Evolutionary conservation across 1,139 yeast genomes (phyloP), one percentile per base, ranked within the genome.

Genomic region (Yamadazyma taylorii): DNA sequence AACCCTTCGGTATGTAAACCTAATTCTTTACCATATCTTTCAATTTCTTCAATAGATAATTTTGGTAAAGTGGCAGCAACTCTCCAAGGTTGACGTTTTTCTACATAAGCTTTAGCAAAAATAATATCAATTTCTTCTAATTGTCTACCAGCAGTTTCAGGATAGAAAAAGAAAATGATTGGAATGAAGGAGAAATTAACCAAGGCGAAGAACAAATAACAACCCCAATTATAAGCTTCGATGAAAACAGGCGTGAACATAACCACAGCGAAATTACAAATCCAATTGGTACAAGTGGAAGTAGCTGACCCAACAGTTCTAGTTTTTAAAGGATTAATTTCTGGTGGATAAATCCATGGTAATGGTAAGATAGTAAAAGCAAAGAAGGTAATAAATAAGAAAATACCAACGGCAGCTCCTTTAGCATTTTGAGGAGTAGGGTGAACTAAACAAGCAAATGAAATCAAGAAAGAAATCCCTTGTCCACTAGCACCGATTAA

Each of bases 321-420:
- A 32, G 79, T 73, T 54, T 75, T 69, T 56, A 77, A 68, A n/a
- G 85, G 82, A 52, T 78, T 72, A 41, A 79, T 74, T 59, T 79
- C 85, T 32, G 83, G 79, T 37, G 81, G 81, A 59, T 78, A 77
- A 37, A 79, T 64, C 73, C 80, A 75, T 47, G 80, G 78, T 59
- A 77, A 67, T 30, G 79, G 81, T 43, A 77, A 67, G 60, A 76
- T 73, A 32, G 80, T 77, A 54, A 75, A 67, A 3, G 80, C 81
- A 47, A 77, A 76, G 64, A 75, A 74, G 31, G 66, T 54, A 52
- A 75, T 75, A 52, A 75, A 77, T 35, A 74, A 63, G 64, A 70
- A 78, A 45, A 78, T 59, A 55, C 78, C 78, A 19, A 75, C 77
- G 15, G 75, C 75, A 11, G 76, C 76, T 58, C 75, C 75, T 52